A percentile compares a stretch with the other conserved stretches of the same genome.
Evolutionary conservation across 2,329 filamentous ascomycete species (phyloP).

Genomic region (Phaeomoniella chlamydospora): DNA sequence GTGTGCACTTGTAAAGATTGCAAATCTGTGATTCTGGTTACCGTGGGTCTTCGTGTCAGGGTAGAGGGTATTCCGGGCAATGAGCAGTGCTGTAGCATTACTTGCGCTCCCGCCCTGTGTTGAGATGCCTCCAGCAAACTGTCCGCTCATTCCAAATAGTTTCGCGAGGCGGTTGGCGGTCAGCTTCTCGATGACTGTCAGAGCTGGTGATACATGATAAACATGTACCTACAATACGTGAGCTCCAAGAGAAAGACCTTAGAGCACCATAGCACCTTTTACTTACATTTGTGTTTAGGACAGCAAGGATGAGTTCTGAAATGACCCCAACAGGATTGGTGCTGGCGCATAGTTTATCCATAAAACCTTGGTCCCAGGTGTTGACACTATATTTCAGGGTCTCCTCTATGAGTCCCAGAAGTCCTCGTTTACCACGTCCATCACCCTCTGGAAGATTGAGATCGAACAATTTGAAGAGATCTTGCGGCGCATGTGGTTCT

Average conservation of each 20-base stretch:
- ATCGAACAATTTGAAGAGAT: too few species aligned
- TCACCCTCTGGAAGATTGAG: too few species aligned
- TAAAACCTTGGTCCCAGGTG: slow-evolving; percentile 91
- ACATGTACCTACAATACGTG: too few species aligned
- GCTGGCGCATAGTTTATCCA: slow-evolving; percentile 88
- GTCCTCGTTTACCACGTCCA: too few species aligned
- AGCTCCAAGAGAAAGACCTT: too few species aligned
- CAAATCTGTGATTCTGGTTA: slow-evolving; percentile 53
- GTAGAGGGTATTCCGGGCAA: slow-evolving; percentile 76
- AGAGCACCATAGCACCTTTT: too few species aligned
- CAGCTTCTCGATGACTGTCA: slow-evolving; percentile 77
- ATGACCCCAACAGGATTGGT: slow-evolving; percentile 78
- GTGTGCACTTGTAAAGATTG: slow-evolving; percentile 76
- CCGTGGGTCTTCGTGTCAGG: slow-evolving; percentile 63
- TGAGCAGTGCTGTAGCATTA: slow-evolving; percentile 71
- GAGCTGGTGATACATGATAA: slow-evolving; percentile 80
- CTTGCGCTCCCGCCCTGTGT: slow-evolving; percentile 71
- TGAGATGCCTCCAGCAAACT: slow-evolving; percentile 55
- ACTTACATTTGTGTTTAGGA: slow-evolving; percentile 87
- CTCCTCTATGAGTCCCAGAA: too few species aligned
- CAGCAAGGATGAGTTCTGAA: slow-evolving; percentile 69
- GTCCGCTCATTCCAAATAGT: slow-evolving; percentile 61
- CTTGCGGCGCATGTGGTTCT: too few species aligned
- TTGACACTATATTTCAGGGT: slow-evolving; percentile 82
- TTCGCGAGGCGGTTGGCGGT: slow-evolving; percentile 59